Percentiles rank a stretch among this genome's conserved stretches.
Evolutionary conservation across 192 early-diverging fungal species (phyloP).

Genomic region (Irineochytrium annulatum): DNA sequence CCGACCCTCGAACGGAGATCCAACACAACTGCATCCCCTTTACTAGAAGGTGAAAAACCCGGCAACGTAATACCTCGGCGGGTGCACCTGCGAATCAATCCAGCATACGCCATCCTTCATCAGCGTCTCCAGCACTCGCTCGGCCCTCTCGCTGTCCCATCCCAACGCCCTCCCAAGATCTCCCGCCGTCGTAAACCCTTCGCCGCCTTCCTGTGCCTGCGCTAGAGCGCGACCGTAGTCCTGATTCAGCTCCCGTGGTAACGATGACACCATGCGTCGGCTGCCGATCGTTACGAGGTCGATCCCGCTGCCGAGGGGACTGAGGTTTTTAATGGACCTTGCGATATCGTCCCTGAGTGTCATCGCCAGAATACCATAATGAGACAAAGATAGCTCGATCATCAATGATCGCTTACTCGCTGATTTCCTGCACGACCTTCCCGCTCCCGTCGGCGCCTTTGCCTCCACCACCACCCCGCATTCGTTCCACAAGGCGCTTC

Average conservation of each 20-base stretch:
- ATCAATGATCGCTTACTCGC: too few species aligned
- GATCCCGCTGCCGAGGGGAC: slow-evolving; percentile 88
- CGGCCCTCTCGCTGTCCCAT: too few species aligned
- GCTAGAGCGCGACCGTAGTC: slow-evolving; percentile 71
- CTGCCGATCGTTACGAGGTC: slow-evolving; percentile 74
- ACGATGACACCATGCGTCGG: slow-evolving; percentile 79
- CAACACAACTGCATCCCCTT: too few species aligned
- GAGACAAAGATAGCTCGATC: too few species aligned
- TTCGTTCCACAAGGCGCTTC: slow-evolving; percentile 60
- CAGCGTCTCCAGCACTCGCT: slow-evolving; percentile 66
- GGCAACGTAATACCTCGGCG: slow-evolving; percentile 40
- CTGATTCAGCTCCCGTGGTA: slow-evolving; percentile 81
- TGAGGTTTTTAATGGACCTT: slow-evolving; percentile 77
- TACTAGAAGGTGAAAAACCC: too few species aligned
- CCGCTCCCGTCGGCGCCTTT: slow-evolving; percentile 46
- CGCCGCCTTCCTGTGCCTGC: slow-evolving; percentile 63
- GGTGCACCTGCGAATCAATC: slow-evolving; percentile 61
- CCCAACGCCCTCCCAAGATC: too few species aligned
- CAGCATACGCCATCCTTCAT: slow-evolving; percentile 72
- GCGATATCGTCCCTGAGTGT: slow-evolving; percentile 82
- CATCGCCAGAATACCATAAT: too few species aligned
- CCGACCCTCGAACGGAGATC: too few species aligned
- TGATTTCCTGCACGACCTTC: slow-evolving; percentile 22
- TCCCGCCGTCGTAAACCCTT: slow-evolving; percentile 38
- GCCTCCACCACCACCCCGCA: too few species aligned